phyloP scores from a whole-genome alignment of 495 filamentous ascomycete genomes.

The Xylaria telfairii region DNA sequence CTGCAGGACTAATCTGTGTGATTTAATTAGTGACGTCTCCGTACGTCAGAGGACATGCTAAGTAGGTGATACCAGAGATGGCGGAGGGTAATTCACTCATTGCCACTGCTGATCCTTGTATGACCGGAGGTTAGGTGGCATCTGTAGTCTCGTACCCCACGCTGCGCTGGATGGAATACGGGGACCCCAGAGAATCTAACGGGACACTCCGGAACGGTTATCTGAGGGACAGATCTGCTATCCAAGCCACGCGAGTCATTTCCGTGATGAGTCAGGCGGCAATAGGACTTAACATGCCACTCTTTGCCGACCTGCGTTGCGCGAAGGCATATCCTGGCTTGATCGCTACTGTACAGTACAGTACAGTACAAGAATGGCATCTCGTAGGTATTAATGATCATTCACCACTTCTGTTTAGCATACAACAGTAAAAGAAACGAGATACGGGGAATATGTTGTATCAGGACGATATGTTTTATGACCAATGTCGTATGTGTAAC shows the following conservation, averaged over 20 bases:
- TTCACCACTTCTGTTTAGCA: not conserved
- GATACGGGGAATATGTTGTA: not conserved
- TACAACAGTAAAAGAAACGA: not conserved
- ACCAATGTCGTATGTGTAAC: not conserved
- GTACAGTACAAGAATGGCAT: too few species aligned
- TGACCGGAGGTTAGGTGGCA: not conserved
- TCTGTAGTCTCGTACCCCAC: slow-evolving; percentile 9
- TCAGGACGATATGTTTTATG: slow-evolving; percentile 3
- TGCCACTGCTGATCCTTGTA: not conserved
- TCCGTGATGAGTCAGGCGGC: not conserved
- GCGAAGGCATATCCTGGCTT: not conserved
- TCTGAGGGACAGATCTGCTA: not conserved
- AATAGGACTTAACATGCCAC: slow-evolving; percentile 10
- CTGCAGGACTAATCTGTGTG: not conserved
- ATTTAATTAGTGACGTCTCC: slow-evolving; percentile 12
- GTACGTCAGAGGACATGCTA: not conserved
- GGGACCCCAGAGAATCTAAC: slow-evolving; percentile 3
- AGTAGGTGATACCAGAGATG: not conserved
- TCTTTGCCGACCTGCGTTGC: not conserved
- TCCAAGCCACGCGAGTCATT: slow-evolving; percentile 5
- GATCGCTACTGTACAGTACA: too few species aligned
- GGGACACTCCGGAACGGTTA: slow-evolving; percentile 3
- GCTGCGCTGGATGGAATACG: slow-evolving; percentile 12
- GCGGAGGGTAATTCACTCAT: not conserved
- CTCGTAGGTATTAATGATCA: too few species aligned